phyloP scores from a whole-genome alignment of 257 asterid species.

The Hygrophila difformis region DNA sequence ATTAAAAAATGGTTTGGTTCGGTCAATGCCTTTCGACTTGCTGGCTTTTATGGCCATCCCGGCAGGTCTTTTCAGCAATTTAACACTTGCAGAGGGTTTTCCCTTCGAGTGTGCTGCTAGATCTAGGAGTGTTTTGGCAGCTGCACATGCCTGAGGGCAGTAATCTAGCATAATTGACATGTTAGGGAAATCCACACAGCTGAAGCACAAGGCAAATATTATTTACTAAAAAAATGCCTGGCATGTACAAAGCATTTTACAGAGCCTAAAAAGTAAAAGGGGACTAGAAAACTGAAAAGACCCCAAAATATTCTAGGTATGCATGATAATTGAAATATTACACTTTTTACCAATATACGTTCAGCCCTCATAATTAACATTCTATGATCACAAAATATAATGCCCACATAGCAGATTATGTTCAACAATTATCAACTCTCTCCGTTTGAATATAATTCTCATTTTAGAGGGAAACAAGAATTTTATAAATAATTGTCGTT shows the following conservation, averaged over 20 bases:
- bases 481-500: too few species aligned
- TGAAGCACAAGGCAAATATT: not conserved
- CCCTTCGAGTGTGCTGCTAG: conserved; percentile 37
- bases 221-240: not conserved
- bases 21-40: conserved; percentile 37
- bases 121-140: conserved; percentile 74
- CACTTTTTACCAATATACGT: too few species aligned
- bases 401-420: too few species aligned
- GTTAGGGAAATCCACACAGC: conserved; percentile 1
- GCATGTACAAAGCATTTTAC: too few species aligned
- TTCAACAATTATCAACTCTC: too few species aligned
- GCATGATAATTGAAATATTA: too few species aligned
- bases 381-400: too few species aligned
- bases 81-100: conserved; percentile 22
- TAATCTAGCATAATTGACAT: conserved; percentile 29
- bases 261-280: not conserved
- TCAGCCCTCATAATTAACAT: too few species aligned
- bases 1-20: conserved; percentile 32
- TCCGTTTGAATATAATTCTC: too few species aligned
- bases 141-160: conserved; percentile 37
- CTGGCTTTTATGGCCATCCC: conserved; percentile 38
- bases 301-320: too few species aligned
- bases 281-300: not conserved
- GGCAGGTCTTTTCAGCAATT: conserved; percentile 36
- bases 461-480: too few species aligned